A percentile compares a stretch with the other conserved stretches of the same genome.
These are phyloP conservation scores for Plasmodium sp. DNA, from an alignment of 169 alveolate species.

Conservation along the genomic window DNA sequence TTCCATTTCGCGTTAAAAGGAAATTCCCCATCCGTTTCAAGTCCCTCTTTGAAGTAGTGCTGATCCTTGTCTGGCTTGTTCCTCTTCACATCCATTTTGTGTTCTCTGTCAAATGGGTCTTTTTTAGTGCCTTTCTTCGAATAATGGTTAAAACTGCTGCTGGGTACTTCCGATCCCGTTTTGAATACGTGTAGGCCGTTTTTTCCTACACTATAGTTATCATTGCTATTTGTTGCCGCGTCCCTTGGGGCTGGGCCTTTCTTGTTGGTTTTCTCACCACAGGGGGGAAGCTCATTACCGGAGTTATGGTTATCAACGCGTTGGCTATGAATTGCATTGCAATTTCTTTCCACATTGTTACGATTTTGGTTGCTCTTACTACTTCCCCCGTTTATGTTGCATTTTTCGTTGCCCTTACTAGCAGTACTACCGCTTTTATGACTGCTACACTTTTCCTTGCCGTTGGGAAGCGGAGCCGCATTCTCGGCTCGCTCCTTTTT, in stretches of 20 bases:
- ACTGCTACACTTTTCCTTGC: neutral
- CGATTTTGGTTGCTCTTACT: neutral
- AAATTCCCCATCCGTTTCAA: neutral
- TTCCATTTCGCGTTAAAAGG: neutral
- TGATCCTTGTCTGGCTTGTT: neutral
- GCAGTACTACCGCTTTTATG: neutral
- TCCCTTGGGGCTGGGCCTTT: neutral
- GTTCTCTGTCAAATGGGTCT: neutral
- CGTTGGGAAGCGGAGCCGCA: neutral
- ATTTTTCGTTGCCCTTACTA: neutral
- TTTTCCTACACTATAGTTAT: neutral
- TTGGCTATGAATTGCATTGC: neutral
- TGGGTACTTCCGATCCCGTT: constrained; percentile 9
- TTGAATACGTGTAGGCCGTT: neutral
- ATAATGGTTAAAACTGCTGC: neutral
- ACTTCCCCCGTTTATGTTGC: neutral
- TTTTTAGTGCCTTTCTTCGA: constrained; percentile 1
- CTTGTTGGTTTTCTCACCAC: neutral
- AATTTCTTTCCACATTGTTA: neutral
- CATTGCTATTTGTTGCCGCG: neutral
- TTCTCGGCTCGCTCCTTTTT: neutral
- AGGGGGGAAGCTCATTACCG: neutral
- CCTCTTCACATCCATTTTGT: neutral
- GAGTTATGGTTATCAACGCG: neutral
- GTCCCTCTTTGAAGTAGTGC: neutral